A percentile compares a stretch with the other conserved stretches of the same genome.
These are phyloP conservation scores for Cercophora scortea DNA, from an alignment of 495 filamentous ascomycete species.

Conservation along the genomic window DNA sequence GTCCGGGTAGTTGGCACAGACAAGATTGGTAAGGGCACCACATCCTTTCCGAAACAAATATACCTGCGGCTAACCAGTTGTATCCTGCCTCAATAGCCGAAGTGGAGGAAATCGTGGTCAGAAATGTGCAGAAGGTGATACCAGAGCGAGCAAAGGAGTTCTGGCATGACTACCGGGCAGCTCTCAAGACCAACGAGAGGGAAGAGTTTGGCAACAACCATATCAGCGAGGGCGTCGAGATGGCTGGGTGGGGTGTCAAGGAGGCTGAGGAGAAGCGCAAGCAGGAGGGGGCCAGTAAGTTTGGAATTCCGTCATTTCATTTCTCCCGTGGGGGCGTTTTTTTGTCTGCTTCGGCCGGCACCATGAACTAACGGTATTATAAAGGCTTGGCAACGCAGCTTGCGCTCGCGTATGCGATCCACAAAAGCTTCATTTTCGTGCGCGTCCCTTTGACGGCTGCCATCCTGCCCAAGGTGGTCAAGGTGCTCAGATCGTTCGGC, in stretches of 20 bases:
- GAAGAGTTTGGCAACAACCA: constrained; percentile 19
- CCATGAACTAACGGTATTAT: background rate
- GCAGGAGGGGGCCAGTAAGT: constrained; percentile 47
- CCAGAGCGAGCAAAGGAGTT: constrained; percentile 38
- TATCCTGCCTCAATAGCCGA: constrained; percentile 23
- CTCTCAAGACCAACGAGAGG: constrained; percentile 24
- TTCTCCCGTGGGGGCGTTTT: background rate
- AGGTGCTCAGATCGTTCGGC: constrained; percentile 76
- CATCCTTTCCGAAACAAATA: too few species aligned
- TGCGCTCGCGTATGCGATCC: constrained; percentile 90
- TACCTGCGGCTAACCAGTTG: background rate
- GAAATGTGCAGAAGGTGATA: constrained; percentile 39
- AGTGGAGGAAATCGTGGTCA: constrained; percentile 43
- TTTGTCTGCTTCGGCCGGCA: too few species aligned
- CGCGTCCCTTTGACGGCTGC: constrained; percentile 85
- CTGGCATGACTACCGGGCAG: constrained; percentile 33
- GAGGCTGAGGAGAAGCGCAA: constrained; percentile 41
- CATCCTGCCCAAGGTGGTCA: constrained; percentile 86
- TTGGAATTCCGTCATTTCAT: background rate
- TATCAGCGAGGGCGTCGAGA: constrained; percentile 28
- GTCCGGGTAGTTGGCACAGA: constrained; percentile 80
- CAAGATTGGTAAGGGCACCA: constrained; percentile 51
- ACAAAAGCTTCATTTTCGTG: constrained; percentile 97
- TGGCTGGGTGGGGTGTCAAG: constrained; percentile 44
- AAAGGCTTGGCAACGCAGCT: constrained; percentile 65